Evolutionary conservation across 1,284 basidiomycete genomes (phyloP).

Genomic region (Lentinula novae-zelandiae): DNA sequence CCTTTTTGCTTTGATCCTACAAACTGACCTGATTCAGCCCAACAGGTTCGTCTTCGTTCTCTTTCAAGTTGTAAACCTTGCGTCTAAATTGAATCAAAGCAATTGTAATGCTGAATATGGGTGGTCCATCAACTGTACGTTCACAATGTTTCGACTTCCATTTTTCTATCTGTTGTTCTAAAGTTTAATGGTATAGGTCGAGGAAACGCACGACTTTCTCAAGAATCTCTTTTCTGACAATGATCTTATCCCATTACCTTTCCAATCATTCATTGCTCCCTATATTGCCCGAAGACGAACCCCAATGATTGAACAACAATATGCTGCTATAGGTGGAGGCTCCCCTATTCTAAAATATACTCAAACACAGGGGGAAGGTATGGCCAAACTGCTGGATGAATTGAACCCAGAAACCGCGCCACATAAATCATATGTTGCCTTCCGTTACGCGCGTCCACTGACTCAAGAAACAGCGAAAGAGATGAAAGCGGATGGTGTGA

Average conservation of each 20-base stretch:
- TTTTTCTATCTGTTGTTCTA: not conserved
- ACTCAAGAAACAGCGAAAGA: constrained; percentile 82
- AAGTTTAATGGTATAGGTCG: constrained; percentile 46
- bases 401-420: constrained; percentile 90
- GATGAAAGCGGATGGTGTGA: constrained; percentile 91
- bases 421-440: constrained; percentile 94
- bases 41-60: constrained; percentile 47
- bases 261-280: constrained; percentile 86
- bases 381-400: constrained; percentile 92
- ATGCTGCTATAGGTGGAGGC: constrained; percentile 92
- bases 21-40: constrained; percentile 36
- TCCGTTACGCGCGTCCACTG: constrained; percentile 89
- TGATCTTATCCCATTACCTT: constrained; percentile 95
- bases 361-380: constrained; percentile 81
- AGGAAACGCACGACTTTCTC: constrained; percentile 88
- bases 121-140: constrained; percentile 87
- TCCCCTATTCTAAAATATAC: constrained; percentile 98
- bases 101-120: constrained; percentile 98
- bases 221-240: constrained; percentile 92
- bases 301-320: constrained; percentile 93
- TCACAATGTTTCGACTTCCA: not conserved
- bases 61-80: not conserved
- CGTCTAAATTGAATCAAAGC: constrained; percentile 40
- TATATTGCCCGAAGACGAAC: constrained; percentile 90
- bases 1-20: not conserved